Conservation (phyloP, 73 alveolate genomes). For the Tetrahymena malaccensis region DNA sequence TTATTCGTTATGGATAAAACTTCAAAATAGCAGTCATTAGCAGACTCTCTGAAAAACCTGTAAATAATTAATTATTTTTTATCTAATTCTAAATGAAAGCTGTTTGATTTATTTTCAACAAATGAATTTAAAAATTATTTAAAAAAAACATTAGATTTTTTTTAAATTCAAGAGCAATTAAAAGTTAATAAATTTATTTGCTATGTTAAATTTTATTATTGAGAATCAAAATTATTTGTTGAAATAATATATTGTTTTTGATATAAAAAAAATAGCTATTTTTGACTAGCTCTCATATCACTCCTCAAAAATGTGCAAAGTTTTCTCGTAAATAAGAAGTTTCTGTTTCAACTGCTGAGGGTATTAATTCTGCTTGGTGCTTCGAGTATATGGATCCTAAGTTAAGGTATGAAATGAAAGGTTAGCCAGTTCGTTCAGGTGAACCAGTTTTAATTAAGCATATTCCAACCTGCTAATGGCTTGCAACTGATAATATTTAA, state of each 20-base stretch:
- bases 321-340: conserved; percentile 39
- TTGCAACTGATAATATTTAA: conserved; percentile 28
- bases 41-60: conserved; percentile 13
- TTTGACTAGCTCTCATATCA: background rate
- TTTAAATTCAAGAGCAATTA: too few species aligned
- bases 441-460: conserved; percentile 27
- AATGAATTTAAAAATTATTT: too few species aligned
- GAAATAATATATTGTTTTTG: background rate
- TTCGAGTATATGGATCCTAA: conserved; percentile 35
- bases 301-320: conserved; percentile 40
- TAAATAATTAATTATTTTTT: conserved; percentile 16
- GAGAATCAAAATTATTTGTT: too few species aligned
- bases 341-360: conserved; percentile 9
- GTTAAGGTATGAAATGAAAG: conserved; percentile 34
- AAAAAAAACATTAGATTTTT: too few species aligned
- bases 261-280: background rate
- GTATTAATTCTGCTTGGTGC: conserved; percentile 29
- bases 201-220: too few species aligned
- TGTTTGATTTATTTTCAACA: background rate
- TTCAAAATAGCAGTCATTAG: conserved; percentile 23
- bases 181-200: too few species aligned
- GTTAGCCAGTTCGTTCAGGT: conserved; percentile 20
- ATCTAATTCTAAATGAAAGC: background rate
- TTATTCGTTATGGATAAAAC: conserved; percentile 27
- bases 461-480: conserved; percentile 31